Conservation (phyloP, 2,329 filamentous ascomycete species). For the Aspergillus fructus region DNA sequence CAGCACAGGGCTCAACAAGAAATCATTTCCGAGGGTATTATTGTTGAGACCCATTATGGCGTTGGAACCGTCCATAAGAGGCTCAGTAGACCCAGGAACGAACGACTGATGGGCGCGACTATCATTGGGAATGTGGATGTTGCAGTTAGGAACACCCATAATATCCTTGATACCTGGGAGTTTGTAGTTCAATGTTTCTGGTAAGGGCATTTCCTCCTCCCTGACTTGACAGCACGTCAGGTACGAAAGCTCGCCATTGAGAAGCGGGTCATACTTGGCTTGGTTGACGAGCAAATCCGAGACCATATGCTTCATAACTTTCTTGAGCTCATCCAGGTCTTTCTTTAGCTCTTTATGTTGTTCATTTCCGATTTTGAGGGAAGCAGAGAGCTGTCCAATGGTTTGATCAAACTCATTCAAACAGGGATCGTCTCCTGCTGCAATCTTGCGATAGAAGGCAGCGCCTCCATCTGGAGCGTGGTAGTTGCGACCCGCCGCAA, state of each 20-base stretch:
- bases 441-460: slow-evolving; percentile 44
- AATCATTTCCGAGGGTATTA: neutral
- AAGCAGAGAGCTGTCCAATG: slow-evolving; percentile 25
- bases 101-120: neutral
- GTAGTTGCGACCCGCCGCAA: slow-evolving; percentile 40
- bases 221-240: slow-evolving; percentile 47
- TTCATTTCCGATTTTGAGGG: slow-evolving; percentile 27
- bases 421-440: slow-evolving; percentile 41
- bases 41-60: neutral
- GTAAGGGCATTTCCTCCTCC: slow-evolving; percentile 13
- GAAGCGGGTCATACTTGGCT: slow-evolving; percentile 34
- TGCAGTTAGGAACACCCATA: neutral
- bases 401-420: slow-evolving; percentile 36
- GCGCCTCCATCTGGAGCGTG: slow-evolving; percentile 47
- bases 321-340: slow-evolving; percentile 36
- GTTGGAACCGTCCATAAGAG: neutral
- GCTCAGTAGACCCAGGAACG: neutral
- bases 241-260: slow-evolving; percentile 38
- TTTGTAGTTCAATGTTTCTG: neutral
- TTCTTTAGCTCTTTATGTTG: slow-evolving; percentile 22
- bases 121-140: neutral
- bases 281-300: slow-evolving; percentile 38
- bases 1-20: neutral
- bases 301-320: slow-evolving; percentile 35
- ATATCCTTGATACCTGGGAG: neutral